Conservation (phyloP, 169 alveolate species). For the Miamiensis avidus region DNA sequence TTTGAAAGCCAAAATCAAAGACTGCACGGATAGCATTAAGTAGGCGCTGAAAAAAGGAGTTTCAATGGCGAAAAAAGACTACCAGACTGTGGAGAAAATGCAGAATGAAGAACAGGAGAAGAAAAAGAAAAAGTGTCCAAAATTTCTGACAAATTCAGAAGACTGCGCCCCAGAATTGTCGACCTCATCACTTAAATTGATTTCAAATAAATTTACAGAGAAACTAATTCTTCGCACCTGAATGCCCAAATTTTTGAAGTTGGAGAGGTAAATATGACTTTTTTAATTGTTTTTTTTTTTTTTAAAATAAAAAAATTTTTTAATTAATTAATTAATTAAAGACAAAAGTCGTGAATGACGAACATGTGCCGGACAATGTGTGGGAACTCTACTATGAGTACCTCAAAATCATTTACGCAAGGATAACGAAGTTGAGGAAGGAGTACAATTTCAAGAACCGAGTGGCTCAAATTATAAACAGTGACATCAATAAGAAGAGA, state of each 20-base stretch:
- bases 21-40: no score
- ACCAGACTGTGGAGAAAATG: neutral
- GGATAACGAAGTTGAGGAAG: constrained; percentile 8
- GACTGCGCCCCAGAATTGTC: neutral
- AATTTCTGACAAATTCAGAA: neutral
- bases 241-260: constrained; percentile 8
- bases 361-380: constrained; percentile 7
- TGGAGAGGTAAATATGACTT: neutral
- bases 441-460: constrained; percentile 1
- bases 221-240: constrained; percentile 21
- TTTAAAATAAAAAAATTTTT: no score
- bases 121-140: neutral
- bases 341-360: constrained; percentile 12
- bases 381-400: constrained; percentile 36
- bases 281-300: no score
- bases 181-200: constrained; percentile 7
- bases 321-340: no score
- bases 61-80: no score
- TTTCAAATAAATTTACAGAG: constrained; percentile 33
- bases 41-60: no score
- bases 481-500: no score
- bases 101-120: neutral
- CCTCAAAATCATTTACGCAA: constrained; percentile 5
- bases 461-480: no score
- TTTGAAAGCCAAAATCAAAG: no score